Percentiles rank a stretch among this genome's conserved stretches.
Evolutionary conservation across 495 filamentous ascomycete genomes (phyloP).

Genomic region (Aspergillus nidulans): DNA sequence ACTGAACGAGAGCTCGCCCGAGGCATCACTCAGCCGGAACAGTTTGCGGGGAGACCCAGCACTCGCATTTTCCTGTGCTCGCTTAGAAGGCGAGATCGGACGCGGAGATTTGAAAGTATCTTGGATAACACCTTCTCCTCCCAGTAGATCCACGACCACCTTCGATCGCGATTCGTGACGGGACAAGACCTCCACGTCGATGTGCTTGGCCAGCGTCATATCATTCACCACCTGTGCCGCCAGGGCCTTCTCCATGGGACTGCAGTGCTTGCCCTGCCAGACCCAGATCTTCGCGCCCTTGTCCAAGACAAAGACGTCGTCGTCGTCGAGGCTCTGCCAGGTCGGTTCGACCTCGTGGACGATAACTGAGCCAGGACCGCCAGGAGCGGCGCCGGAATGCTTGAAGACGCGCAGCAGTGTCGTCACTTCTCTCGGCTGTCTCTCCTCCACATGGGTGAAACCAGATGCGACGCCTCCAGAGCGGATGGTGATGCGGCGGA

Average conservation of each 20-base stretch:
- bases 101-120: not conserved
- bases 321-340: constrained; percentile 56
- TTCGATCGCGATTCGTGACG: constrained; percentile 51
- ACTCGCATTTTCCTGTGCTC: constrained; percentile 10
- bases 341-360: constrained; percentile 60
- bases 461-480: constrained; percentile 56
- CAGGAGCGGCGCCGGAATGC: constrained; percentile 38
- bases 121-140: constrained; percentile 39
- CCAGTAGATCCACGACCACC: constrained; percentile 50
- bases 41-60: constrained; percentile 34
- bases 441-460: constrained; percentile 51
- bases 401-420: constrained; percentile 57
- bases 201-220: constrained; percentile 55
- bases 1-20: constrained; percentile 48
- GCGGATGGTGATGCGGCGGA: constrained; percentile 49
- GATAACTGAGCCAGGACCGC: constrained; percentile 39
- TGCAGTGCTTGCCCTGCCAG: constrained; percentile 60
- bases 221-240: constrained; percentile 60
- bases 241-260: constrained; percentile 62
- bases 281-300: constrained; percentile 58
- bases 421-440: constrained; percentile 32
- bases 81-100: constrained; percentile 1
- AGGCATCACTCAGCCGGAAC: constrained; percentile 52
- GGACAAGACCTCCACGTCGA: constrained; percentile 57
- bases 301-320: constrained; percentile 59